phyloP scores from a whole-genome alignment of 192 early-diverging fungal genomes.

The Coemansia sp. region DNA sequence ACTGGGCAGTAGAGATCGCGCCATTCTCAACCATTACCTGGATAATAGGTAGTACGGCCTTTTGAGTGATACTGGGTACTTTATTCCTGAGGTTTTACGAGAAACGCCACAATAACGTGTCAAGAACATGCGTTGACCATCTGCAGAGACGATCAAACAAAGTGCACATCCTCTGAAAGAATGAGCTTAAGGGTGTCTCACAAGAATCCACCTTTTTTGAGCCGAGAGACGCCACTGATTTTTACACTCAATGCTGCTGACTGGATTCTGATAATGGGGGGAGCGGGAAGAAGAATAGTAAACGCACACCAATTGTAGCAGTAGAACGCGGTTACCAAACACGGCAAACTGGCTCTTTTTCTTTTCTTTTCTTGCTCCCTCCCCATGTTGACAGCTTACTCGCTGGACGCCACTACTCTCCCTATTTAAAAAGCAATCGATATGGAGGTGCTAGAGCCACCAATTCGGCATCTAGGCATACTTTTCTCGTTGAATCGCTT shows the following conservation, averaged over 20 bases:
- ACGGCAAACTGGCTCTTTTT: background rate
- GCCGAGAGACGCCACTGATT: background rate
- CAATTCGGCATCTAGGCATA: background rate
- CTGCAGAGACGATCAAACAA: background rate
- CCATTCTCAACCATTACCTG: background rate
- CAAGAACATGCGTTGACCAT: background rate
- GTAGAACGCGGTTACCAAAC: slow-evolving; percentile 10
- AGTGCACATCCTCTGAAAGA: background rate
- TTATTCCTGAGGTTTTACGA: background rate
- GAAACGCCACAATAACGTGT: background rate
- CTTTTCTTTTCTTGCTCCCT: background rate
- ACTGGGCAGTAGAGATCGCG: slow-evolving; percentile 6
- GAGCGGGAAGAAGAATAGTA: background rate
- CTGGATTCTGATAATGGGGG: background rate
- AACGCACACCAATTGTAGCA: slow-evolving; percentile 2
- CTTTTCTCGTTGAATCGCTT: background rate
- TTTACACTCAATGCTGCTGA: background rate
- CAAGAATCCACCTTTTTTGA: background rate
- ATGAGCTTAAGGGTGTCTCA: background rate
- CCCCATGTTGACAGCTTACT: background rate
- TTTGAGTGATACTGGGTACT: background rate
- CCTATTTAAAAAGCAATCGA: background rate
- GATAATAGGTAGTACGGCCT: background rate
- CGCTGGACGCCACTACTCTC: background rate
- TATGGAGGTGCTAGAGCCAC: slow-evolving; percentile 1